Evolutionary conservation across 192 early-diverging fungal genomes (phyloP).

Genomic region (Spizellomyces punctatus): DNA sequence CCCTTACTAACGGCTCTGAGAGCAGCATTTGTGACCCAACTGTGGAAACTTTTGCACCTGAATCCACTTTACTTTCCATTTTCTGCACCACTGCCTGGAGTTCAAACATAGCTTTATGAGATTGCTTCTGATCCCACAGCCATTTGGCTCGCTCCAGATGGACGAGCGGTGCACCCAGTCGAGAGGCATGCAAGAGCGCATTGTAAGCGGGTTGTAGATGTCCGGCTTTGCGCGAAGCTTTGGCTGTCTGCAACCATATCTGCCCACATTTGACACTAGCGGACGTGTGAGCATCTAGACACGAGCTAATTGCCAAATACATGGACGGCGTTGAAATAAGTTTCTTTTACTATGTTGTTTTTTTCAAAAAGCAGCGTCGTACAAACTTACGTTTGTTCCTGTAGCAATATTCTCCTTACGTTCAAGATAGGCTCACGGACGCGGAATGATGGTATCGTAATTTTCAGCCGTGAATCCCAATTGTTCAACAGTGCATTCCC

Average conservation of each 20-base stretch:
- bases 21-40: too few species aligned
- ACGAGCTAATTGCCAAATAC: not conserved
- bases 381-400: conserved; percentile 29
- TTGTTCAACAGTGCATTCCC: conserved; percentile 29
- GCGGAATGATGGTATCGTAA: conserved; percentile 56
- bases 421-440: conserved; percentile 64
- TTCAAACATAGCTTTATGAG: conserved; percentile 57
- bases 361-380: too few species aligned
- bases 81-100: conserved; percentile 37
- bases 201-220: conserved; percentile 61
- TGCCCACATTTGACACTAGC: conserved; percentile 41
- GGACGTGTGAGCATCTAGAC: not conserved
- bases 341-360: not conserved
- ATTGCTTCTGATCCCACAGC: conserved; percentile 52
- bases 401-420: conserved; percentile 55
- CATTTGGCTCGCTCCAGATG: conserved; percentile 63
- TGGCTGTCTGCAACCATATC: conserved; percentile 71
- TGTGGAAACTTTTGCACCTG: too few species aligned
- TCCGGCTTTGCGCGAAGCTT: conserved; percentile 55
- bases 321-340: not conserved
- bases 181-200: conserved; percentile 58
- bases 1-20: too few species aligned
- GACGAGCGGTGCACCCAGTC: conserved; percentile 40
- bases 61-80: not conserved
- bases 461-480: conserved; percentile 53